Conservation (phyloP, 768 basidiomycete species). For the Termitomyces sp. region DNA sequence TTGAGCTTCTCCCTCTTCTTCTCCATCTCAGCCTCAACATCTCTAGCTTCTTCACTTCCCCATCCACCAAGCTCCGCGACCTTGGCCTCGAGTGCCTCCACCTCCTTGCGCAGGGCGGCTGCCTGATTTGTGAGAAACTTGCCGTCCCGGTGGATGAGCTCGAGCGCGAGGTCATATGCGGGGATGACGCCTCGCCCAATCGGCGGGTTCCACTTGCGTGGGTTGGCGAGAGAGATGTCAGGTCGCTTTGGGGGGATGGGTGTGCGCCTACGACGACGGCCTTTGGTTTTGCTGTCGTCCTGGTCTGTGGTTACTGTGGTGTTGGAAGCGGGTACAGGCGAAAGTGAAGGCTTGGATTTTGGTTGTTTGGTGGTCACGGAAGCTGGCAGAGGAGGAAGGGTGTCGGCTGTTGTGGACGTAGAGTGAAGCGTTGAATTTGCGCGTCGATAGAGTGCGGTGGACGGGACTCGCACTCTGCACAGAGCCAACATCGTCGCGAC, state of each 20-base stretch:
- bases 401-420: neutral
- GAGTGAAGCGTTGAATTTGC: slow-evolving; percentile 20
- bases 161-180: slow-evolving; percentile 82
- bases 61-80: slow-evolving; percentile 20
- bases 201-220: slow-evolving; percentile 62
- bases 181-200: slow-evolving; percentile 59
- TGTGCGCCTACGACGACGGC: slow-evolving; percentile 24
- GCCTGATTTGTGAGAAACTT: slow-evolving; percentile 40
- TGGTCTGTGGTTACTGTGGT: slow-evolving; percentile 1
- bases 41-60: slow-evolving; percentile 23
- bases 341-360: neutral
- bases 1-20: slow-evolving; percentile 42
- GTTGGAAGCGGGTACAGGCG: neutral
- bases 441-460: slow-evolving; percentile 14
- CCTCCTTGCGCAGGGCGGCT: slow-evolving; percentile 27
- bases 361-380: slow-evolving; percentile 3
- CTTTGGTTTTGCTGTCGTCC: slow-evolving; percentile 18
- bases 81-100: slow-evolving; percentile 19
- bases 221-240: slow-evolving; percentile 42
- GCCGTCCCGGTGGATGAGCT: slow-evolving; percentile 63
- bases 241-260: slow-evolving; percentile 36
- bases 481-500: slow-evolving; percentile 22
- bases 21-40: slow-evolving; percentile 34
- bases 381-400: slow-evolving; percentile 7
- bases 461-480: slow-evolving; percentile 19